Evolutionary conservation across 1,284 basidiomycete species (phyloP).

Genomic region (Puccinia polysora): DNA sequence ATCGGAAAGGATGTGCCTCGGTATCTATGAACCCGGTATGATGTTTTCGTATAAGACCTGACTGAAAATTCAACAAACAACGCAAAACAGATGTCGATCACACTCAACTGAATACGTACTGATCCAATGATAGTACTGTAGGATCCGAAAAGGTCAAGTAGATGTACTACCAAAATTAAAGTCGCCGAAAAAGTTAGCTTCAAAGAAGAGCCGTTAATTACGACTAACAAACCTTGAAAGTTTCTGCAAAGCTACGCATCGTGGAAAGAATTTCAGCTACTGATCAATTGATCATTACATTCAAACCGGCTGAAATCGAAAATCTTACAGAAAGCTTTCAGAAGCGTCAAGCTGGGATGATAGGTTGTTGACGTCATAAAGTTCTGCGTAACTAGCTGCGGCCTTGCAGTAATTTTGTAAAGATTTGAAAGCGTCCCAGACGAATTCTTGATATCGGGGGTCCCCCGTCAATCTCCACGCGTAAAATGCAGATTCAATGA

Average conservation of each 20-base stretch:
- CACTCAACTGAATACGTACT: slow-evolving; percentile 43
- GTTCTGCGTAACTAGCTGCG: slow-evolving; percentile 19
- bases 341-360: slow-evolving; percentile 5
- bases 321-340: slow-evolving; percentile 38
- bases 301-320: background rate
- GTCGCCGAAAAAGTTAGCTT: background rate
- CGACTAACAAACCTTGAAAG: slow-evolving; percentile 43
- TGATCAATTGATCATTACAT: background rate
- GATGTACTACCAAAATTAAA: slow-evolving; percentile 14
- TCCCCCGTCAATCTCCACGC: slow-evolving; percentile 39
- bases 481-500: slow-evolving; percentile 41
- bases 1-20: no score
- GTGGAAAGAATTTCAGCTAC: background rate
- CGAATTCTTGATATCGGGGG: slow-evolving; percentile 32
- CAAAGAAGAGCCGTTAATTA: background rate
- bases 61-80: no score
- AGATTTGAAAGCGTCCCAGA: slow-evolving; percentile 29
- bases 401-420: slow-evolving; percentile 31
- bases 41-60: no score
- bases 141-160: slow-evolving; percentile 39
- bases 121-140: slow-evolving; percentile 26
- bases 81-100: no score
- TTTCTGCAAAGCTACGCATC: slow-evolving; percentile 35
- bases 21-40: no score
- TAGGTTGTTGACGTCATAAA: slow-evolving; percentile 22